These are phyloP conservation scores for Thozetella sp. DNA, from an alignment of 495 filamentous ascomycete genomes.

Conservation along the genomic window DNA sequence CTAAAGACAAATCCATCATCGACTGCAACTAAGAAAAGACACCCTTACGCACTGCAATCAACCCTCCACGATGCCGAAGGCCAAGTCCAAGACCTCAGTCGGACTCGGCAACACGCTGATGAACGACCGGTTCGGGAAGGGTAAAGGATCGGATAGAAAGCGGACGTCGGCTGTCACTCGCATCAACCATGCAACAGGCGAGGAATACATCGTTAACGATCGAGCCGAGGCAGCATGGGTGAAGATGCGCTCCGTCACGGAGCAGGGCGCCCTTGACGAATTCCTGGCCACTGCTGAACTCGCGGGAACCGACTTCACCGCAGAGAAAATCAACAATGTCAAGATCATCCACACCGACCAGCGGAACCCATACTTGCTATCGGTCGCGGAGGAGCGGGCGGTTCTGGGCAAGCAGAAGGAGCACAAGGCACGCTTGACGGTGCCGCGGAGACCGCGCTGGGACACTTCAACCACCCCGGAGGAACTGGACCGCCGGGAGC, in stretches of 20 bases:
- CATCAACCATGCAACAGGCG: conserved; percentile 61
- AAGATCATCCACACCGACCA: conserved; percentile 97
- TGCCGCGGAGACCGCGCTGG: conserved; percentile 90
- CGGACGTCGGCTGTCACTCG: conserved; percentile 65
- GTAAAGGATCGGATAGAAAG: conserved; percentile 68
- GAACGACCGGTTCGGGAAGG: conserved; percentile 92
- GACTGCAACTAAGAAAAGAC: too few relatives aligned
- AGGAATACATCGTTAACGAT: conserved; percentile 72
- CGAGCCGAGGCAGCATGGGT: conserved; percentile 80
- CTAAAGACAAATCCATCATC: too few relatives aligned
- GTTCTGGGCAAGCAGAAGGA: conserved; percentile 78
- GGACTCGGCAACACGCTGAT: conserved; percentile 84
- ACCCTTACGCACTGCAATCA: too few relatives aligned
- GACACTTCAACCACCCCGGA: conserved; percentile 78
- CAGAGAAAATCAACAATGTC: conserved; percentile 97
- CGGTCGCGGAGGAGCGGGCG: conserved; percentile 79
- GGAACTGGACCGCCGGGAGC: conserved; percentile 79
- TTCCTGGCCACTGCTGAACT: conserved; percentile 81
- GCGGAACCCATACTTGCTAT: conserved; percentile 92
- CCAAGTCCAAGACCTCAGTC: conserved; percentile 94
- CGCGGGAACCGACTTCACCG: conserved; percentile 97
- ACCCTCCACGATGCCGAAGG: conserved; percentile 71
- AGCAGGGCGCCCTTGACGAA: conserved; percentile 91
- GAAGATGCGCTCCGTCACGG: conserved; percentile 98
- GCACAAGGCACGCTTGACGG: conserved; percentile 77